Evolutionary conservation across 768 basidiomycete species (phyloP), one percentile per base, ranked within the genome.

Genomic region (Psilocybe cubensis): DNA sequence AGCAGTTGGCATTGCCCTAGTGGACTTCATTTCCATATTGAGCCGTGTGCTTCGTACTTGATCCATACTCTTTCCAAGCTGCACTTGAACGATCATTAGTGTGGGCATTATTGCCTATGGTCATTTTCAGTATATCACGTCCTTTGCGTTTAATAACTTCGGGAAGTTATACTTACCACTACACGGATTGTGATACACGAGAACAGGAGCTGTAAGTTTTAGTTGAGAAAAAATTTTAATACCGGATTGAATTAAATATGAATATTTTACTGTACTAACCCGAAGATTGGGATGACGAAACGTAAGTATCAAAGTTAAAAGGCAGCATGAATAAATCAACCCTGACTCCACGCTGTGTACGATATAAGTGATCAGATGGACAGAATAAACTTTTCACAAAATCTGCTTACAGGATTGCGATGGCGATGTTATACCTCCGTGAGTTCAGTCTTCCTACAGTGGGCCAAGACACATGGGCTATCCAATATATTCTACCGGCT

Each of bases 31-130:
- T 29, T 53, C 52, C 6, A 53, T 17, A 4, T 53, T 41, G 1
- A 21, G 42, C 41, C 3, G 9, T 43, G 14, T 53, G 23, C n/a
- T 27, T 21, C 24, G 12, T 20, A 38, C 23, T 28, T 53, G 14
- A 43, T 53, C 52, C 41, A 51, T 45, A 28, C 35, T 46, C 4
- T 23, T 28, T 24, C 27, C 50, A 41, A 52, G 23, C 27, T 52
- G 49, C 4, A 57, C 58, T 50, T 49, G 58, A 3, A 55, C 54
- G 23, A 55, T 55, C 54, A 55, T 55, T 3, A 55, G 45, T 31
- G 54, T 55, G 27, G 54, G 54, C 54, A 55, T 55, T 20, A 55
- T 55, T 8, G 54, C 54, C 54, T 55, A 14, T 43, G 4, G 18
- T 9, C 7, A 20, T 23, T 14, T 14, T 53, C 8, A 53, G 9